Evolutionary conservation across 2,329 filamentous ascomycete genomes (phyloP), one percentile per base, ranked within the genome.

Genomic region (Fusarium chuoi): DNA sequence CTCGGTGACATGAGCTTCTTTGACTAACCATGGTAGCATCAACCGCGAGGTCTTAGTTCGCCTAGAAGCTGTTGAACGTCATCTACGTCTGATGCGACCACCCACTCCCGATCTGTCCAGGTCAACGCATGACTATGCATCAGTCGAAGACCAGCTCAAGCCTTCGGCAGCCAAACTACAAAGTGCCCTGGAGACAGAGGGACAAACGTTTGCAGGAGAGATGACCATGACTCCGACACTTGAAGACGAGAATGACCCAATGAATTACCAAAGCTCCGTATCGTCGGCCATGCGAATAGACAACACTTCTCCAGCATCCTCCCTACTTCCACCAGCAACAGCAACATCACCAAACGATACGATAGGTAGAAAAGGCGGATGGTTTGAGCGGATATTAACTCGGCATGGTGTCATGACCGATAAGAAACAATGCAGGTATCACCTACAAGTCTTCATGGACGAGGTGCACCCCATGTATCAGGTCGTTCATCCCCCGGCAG

Each of bases 141-240:
- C 60, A 30, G 42, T 41, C 18, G 70, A 65, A 10, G 66, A 74
- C 14, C 56, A 70, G 5, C 51, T 60, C 22, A 74, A 55, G 6
- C 66, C 62, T 8, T 52, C 49, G 1, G 44, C 54, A 1, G 62
- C 63, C 4, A 57, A 74, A 17, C 62, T 74, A 1, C 62, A 73
- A 45, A 67, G 52, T 6, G 58, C 68, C 24, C 28, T 74, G 9
- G 71, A 74, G 57, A 54, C 58, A 12, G 71, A 74, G 33, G 67
- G 71, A 9, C 71, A 74, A 14, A 74, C 71, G 4, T 74, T 74
- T 46, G 71, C 71, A 2, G 71, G 71, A 26, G 71, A 74, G 33
- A 68, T 73, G 30, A 57, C 71, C 6, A 74, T 74, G 44, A 65
- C 58, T 22, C 71, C 71, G 10, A 49, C 51, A 15, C 65, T 74